A percentile compares a stretch with the other conserved stretches of the same genome.
phyloP scores from a whole-genome alignment of 202 grass and related monocot genomes.

The Saccharum hybrid region DNA sequence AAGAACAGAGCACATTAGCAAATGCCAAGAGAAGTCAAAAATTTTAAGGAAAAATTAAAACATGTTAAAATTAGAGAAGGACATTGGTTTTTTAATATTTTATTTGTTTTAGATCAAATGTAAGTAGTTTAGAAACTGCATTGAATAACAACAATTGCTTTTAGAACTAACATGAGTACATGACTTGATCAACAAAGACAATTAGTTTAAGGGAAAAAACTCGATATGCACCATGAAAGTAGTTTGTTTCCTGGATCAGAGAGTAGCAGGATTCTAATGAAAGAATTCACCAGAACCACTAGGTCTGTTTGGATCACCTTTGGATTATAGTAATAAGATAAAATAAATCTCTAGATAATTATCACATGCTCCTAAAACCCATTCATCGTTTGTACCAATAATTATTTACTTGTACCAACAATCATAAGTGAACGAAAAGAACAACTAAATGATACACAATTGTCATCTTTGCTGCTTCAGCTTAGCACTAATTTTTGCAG shows the following conservation, averaged over 20 bases:
- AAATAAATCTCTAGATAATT: background rate
- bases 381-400: too few relatives aligned
- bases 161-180: background rate
- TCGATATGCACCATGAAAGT: background rate
- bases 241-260: constrained; percentile 15
- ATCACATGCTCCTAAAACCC: too few relatives aligned
- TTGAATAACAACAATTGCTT: background rate
- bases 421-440: too few relatives aligned
- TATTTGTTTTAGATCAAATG: constrained; percentile 1
- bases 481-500: too few relatives aligned
- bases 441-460: too few relatives aligned
- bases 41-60: background rate
- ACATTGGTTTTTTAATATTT: background rate
- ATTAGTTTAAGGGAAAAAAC: background rate
- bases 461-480: too few relatives aligned
- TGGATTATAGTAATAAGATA: background rate
- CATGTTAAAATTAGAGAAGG: background rate
- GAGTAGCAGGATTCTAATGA: background rate
- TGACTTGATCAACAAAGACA: background rate
- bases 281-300: constrained; percentile 27
- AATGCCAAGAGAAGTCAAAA: background rate
- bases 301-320: background rate
- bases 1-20: constrained; percentile 24
- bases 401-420: too few relatives aligned
- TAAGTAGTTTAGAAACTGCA: background rate